Percentiles rank a stretch among this genome's conserved stretches.
These are phyloP conservation scores for Trichocladium antarcticum DNA, from an alignment of 495 filamentous ascomycete genomes.

Conservation along the genomic window DNA sequence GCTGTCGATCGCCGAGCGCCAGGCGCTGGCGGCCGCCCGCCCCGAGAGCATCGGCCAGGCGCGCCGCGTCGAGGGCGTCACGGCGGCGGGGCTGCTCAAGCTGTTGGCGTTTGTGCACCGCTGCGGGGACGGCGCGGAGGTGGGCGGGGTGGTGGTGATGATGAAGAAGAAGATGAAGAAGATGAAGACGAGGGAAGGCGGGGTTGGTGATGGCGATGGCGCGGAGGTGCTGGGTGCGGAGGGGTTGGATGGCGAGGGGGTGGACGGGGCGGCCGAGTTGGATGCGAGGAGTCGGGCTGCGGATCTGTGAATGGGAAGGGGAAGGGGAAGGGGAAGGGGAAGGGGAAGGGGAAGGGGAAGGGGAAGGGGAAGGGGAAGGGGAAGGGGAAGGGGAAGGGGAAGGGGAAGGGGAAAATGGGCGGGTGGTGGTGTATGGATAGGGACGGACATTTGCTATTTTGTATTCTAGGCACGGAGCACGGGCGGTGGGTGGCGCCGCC, in stretches of 20 bases:
- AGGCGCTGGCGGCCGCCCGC: constrained; percentile 52
- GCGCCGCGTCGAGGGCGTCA: constrained; percentile 70
- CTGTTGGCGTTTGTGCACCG: constrained; percentile 42
- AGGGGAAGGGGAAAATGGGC: no score
- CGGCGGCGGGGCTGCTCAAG: constrained; percentile 47
- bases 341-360: no score
- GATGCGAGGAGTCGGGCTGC: constrained; percentile 31
- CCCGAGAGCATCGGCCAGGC: constrained; percentile 87
- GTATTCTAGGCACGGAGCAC: no score
- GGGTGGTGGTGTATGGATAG: no score
- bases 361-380: no score
- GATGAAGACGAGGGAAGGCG: not conserved
- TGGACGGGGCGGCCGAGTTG: constrained; percentile 27
- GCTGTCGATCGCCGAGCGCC: constrained; percentile 66
- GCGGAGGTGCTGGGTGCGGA: not conserved
- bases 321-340: not conserved
- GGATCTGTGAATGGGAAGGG: constrained; percentile 14
- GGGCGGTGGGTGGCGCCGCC: no score
- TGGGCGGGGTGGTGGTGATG: not conserved
- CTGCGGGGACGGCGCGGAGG: constrained; percentile 9
- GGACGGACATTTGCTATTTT: no score
- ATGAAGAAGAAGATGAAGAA: not conserved
- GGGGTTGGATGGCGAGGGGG: constrained; percentile 20
- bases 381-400: no score
- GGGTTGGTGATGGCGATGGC: constrained; percentile 3